phyloP scores from a whole-genome alignment of 2,329 filamentous ascomycete genomes.

The Paraphaeosphaeria sporulosa region DNA sequence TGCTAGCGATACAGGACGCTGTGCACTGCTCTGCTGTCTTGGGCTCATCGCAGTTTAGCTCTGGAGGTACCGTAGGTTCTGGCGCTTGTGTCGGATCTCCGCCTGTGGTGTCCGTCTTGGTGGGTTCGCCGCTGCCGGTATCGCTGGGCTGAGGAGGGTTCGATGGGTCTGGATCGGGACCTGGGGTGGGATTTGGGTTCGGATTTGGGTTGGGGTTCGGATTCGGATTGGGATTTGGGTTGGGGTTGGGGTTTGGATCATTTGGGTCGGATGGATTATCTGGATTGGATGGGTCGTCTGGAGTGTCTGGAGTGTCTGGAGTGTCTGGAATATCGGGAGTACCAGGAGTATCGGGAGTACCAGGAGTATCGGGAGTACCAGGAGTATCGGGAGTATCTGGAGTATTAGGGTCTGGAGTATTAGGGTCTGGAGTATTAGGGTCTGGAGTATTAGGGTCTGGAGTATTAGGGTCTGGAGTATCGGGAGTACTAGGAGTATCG shows the following conservation, averaged over 20 bases:
- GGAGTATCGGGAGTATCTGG: background rate
- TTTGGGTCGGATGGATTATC: background rate
- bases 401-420: background rate
- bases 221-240: background rate
- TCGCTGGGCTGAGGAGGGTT: background rate
- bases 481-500: too few species aligned
- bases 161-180: background rate
- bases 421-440: background rate
- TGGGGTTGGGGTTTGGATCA: too few species aligned
- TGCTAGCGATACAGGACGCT: conserved; percentile 14
- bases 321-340: too few species aligned
- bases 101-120: background rate
- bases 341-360: background rate
- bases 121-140: background rate
- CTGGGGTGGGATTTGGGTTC: background rate
- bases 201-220: background rate
- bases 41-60: conserved; percentile 5
- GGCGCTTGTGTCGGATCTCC: background rate
- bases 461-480: background rate
- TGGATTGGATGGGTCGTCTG: background rate
- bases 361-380: background rate
- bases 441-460: background rate
- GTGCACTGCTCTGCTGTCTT: conserved; percentile 16
- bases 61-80: background rate
- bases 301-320: background rate